Conservation (phyloP, 768 basidiomycete species). For the Agrocybe praecox region DNA sequence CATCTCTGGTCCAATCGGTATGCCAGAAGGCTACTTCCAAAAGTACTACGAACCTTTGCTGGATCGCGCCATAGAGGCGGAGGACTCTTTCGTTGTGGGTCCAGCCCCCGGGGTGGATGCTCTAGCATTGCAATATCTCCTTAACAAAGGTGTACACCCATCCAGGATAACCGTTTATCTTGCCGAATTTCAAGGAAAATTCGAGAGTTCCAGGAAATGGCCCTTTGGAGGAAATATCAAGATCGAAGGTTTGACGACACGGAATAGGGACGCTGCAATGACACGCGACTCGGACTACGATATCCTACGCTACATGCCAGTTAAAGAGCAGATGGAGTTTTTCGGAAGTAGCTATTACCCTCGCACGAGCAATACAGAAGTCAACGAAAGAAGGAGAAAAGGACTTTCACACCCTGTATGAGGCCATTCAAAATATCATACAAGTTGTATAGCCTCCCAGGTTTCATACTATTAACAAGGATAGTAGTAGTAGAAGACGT, state of each 20-base stretch:
- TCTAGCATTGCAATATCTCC: conserved; percentile 21
- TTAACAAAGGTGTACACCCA: conserved; percentile 15
- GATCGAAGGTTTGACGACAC: conserved; percentile 20
- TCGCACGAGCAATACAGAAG: conserved; percentile 24
- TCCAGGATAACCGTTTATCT: conserved; percentile 24
- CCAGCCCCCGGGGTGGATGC: conserved; percentile 26
- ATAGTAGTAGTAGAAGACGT: background rate
- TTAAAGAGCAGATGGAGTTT: conserved; percentile 23
- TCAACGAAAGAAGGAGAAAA: conserved; percentile 23
- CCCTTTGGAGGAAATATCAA: conserved; percentile 21
- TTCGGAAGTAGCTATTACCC: conserved; percentile 23
- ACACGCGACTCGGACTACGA: conserved; percentile 27
- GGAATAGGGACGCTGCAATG: conserved; percentile 25
- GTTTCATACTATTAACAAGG: too few relatives aligned
- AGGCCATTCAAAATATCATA: too few relatives aligned
- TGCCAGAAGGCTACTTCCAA: conserved; percentile 17
- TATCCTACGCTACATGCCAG: conserved; percentile 23
- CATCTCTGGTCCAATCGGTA: conserved; percentile 26
- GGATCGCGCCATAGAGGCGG: conserved; percentile 15
- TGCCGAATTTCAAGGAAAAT: conserved; percentile 15
- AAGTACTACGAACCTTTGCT: conserved; percentile 19
- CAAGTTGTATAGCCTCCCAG: too few relatives aligned
- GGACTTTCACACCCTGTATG: conserved; percentile 16
- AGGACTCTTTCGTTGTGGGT: conserved; percentile 25
- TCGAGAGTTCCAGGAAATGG: conserved; percentile 9